A percentile compares a stretch with the other conserved stretches of the same genome.
Evolutionary conservation across 2,329 filamentous ascomycete species (phyloP).

Genomic region (Penicillium sp.): DNA sequence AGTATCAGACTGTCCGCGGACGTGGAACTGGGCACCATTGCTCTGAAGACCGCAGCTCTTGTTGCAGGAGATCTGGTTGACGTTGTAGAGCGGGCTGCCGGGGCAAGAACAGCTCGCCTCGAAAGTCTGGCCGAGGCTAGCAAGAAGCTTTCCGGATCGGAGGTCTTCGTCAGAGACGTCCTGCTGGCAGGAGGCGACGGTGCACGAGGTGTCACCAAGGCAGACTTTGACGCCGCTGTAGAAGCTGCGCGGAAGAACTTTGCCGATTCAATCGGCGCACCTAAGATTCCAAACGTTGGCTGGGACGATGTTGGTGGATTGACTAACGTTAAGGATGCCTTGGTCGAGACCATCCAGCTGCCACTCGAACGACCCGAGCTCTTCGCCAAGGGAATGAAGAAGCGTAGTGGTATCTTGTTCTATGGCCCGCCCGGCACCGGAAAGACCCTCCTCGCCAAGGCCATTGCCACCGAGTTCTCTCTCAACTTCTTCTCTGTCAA

Average conservation of each 20-base stretch:
- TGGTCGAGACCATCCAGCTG: constrained; percentile 93
- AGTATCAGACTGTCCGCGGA: constrained; percentile 76
- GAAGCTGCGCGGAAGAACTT: constrained; percentile 97
- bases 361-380: constrained; percentile 88
- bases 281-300: constrained; percentile 94
- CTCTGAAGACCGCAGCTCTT: constrained; percentile 90
- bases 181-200: constrained; percentile 80
- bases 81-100: constrained; percentile 83
- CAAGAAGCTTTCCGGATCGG: constrained; percentile 26
- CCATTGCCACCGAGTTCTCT: constrained; percentile 96
- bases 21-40: constrained; percentile 80
- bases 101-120: constrained; percentile 73
- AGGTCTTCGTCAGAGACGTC: constrained; percentile 74
- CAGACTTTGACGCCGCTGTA: constrained; percentile 88
- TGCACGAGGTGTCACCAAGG: constrained; percentile 73
- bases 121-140: constrained; percentile 63
- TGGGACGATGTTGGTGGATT: constrained; percentile 96
- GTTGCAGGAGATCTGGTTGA: constrained; percentile 94
- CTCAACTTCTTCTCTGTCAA: constrained; percentile 99
- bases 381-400: constrained; percentile 97
- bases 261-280: constrained; percentile 92
- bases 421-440: constrained; percentile 98
- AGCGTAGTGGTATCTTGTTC: constrained; percentile 96
- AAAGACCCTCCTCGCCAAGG: constrained; percentile 99
- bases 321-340: constrained; percentile 92